Evolutionary conservation across 2,329 filamentous ascomycete species (phyloP).

Genomic region (Endoconidiophora polonica): DNA sequence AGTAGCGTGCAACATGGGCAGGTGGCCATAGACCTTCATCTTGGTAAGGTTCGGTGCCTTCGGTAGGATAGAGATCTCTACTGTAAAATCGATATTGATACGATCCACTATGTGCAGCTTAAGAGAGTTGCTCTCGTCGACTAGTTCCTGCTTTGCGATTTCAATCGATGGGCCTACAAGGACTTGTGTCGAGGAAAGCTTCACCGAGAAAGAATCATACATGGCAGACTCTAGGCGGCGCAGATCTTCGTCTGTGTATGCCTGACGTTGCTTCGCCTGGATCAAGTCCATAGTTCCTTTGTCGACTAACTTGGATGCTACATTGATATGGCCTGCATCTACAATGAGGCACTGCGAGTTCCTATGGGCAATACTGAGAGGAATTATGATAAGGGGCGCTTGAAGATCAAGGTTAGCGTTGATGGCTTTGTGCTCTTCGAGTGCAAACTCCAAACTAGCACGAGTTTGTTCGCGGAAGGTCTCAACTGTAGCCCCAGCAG

Average conservation of each 20-base stretch:
- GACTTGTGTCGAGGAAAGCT: constrained; percentile 85
- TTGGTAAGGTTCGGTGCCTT: constrained; percentile 88
- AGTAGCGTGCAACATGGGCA: constrained; percentile 81
- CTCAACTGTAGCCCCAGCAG: constrained; percentile 86
- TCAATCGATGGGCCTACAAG: constrained; percentile 88
- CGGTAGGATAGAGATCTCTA: constrained; percentile 94
- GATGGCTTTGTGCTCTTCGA: constrained; percentile 95
- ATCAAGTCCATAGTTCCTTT: constrained; percentile 78
- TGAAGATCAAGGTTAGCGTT: constrained; percentile 92
- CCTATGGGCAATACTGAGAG: constrained; percentile 71
- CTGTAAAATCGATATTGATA: constrained; percentile 91
- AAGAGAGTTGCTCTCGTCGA: constrained; percentile 46
- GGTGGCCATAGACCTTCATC: constrained; percentile 74
- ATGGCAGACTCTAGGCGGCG: constrained; percentile 77
- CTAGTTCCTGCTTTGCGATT: constrained; percentile 69
- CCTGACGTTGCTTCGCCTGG: constrained; percentile 73
- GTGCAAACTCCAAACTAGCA: constrained; percentile 84
- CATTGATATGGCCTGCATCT: constrained; percentile 88
- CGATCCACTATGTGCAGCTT: constrained; percentile 83
- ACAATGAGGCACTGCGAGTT: constrained; percentile 80
- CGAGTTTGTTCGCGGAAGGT: constrained; percentile 88
- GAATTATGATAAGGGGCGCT: constrained; percentile 88
- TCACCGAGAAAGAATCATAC: constrained; percentile 94
- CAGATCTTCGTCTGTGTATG: constrained; percentile 80
- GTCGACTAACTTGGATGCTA: constrained; percentile 87